These are phyloP conservation scores for Pichia scutulata DNA, from an alignment of 805 yeast species.

Conservation along the genomic window DNA sequence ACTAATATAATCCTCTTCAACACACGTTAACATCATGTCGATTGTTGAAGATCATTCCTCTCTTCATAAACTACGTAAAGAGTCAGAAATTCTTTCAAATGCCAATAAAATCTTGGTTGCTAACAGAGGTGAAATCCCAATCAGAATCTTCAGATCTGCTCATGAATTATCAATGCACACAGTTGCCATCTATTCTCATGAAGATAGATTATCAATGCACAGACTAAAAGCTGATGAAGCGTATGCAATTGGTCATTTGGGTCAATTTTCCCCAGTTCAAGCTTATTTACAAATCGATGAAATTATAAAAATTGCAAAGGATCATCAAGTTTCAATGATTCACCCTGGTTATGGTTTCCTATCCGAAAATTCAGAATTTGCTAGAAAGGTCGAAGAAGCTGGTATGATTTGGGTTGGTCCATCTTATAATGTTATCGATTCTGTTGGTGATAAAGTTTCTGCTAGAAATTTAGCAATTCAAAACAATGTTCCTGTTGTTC, in stretches of 20 bases:
- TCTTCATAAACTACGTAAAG: slow-evolving; percentile 31
- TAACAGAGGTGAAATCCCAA: slow-evolving; percentile 80
- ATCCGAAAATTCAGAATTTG: slow-evolving; percentile 89
- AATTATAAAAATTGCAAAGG: slow-evolving; percentile 76
- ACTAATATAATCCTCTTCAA: background rate
- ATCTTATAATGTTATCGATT: slow-evolving; percentile 73
- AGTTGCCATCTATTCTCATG: slow-evolving; percentile 94
- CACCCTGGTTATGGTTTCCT: slow-evolving; percentile 92
- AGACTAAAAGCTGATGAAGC: slow-evolving; percentile 92
- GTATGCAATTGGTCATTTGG: slow-evolving; percentile 82
- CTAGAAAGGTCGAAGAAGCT: slow-evolving; percentile 78
- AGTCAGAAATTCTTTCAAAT: slow-evolving; percentile 40
- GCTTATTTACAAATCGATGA: slow-evolving; percentile 95
- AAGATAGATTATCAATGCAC: slow-evolving; percentile 92
- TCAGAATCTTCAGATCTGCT: slow-evolving; percentile 90
- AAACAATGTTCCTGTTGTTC: slow-evolving; percentile 86
- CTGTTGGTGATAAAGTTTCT: slow-evolving; percentile 94
- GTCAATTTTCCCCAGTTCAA: slow-evolving; percentile 90
- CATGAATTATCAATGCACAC: slow-evolving; percentile 97
- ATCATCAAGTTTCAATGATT: slow-evolving; percentile 73
- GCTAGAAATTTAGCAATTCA: slow-evolving; percentile 82
- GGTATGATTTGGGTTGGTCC: slow-evolving; percentile 98
- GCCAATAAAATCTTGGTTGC: slow-evolving; percentile 67
- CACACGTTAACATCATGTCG: slow-evolving; percentile 18
- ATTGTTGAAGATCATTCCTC: slow-evolving; percentile 29